Conservation (phyloP, 805 yeast genomes). For the Schwanniomyces vanrijiae region DNA sequence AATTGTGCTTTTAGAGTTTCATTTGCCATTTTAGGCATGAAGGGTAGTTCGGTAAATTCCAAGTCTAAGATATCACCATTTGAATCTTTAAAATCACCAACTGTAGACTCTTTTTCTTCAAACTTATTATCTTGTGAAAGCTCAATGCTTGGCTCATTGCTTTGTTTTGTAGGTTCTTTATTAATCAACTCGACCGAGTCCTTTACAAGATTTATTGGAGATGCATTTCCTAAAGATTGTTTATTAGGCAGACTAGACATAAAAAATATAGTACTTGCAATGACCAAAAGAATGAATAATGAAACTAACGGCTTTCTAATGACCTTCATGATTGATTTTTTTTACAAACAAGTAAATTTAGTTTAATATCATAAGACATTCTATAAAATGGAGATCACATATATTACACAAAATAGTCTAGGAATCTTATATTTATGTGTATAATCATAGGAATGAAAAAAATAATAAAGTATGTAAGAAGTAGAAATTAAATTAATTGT, state of each 20-base stretch:
- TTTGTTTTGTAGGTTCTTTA: background rate
- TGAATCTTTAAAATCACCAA: background rate
- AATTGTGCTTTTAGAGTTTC: constrained; percentile 78
- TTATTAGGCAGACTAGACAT: constrained; percentile 19
- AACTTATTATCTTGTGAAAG: background rate
- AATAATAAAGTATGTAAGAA: background rate
- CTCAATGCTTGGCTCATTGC: background rate
- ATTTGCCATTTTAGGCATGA: constrained; percentile 95
- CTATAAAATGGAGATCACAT: background rate
- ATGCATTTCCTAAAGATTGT: constrained; percentile 17
- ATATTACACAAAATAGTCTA: background rate
- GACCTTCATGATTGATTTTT: constrained; percentile 17
- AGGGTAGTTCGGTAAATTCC: constrained; percentile 45
- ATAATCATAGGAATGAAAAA: background rate
- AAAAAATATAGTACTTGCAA: constrained; percentile 28
- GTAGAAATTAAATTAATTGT: background rate
- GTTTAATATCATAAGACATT: background rate
- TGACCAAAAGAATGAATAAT: constrained; percentile 20
- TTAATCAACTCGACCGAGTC: background rate
- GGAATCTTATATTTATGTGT: background rate
- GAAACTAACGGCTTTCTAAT: constrained; percentile 27
- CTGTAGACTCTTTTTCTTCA: background rate
- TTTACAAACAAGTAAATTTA: background rate
- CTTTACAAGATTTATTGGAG: constrained; percentile 17
- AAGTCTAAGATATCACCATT: background rate